Base-by-base conservation (phyloP, 2,329 filamentous ascomycete genomes). In the Aphanoascus verrucosus region DNA sequence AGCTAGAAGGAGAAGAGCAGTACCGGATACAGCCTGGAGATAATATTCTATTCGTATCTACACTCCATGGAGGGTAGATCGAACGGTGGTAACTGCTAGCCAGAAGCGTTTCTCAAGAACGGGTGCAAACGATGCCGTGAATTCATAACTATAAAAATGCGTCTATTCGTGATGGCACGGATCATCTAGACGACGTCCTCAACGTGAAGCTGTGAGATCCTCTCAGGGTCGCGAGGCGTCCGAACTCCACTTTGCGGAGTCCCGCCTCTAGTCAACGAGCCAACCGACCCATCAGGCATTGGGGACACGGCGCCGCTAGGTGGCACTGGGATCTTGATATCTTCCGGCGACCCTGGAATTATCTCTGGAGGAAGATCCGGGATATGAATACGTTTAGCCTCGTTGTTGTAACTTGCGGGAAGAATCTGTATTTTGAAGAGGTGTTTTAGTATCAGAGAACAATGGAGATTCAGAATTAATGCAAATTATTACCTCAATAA, bases 331-430 rank as follows among this genome's bases (percentile, higher is more conserved):
- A 90, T 88, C 58, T 83, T 80, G 63, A 93, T 84, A 58, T 89
- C 86, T 69, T 94, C 84, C 0, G 89, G 87, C 1, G 85, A 89
- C 49, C 79, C 79, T 1, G 88, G 86, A 12, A 94, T 80, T 49
- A 89, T 82, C 48, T 79, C 74, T 28, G 76, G 70, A 2, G 80
- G 79, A 6, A 86, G 74, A 54, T 75, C 76, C 2, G 87, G 85
- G 58, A 98, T 94, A 62, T 86, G 83, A 62, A 98, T 89, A 55
- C 89, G 83, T 68, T 88, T 93, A 17, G 91, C 88, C 69, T 93
- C 86, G 65, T 98, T 98, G 73, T 96, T 93, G 71, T 98, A 98
- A 32, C 88, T 91, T 15, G 91, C 90, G 2, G 93, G 94, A 55
- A 97, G 94, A 66, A 98, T 96, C 81, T 81, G 53, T 15, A 28